phyloP scores from a whole-genome alignment of 352 stramenopile genomes.

The Phytophthora pseudosyringae region DNA sequence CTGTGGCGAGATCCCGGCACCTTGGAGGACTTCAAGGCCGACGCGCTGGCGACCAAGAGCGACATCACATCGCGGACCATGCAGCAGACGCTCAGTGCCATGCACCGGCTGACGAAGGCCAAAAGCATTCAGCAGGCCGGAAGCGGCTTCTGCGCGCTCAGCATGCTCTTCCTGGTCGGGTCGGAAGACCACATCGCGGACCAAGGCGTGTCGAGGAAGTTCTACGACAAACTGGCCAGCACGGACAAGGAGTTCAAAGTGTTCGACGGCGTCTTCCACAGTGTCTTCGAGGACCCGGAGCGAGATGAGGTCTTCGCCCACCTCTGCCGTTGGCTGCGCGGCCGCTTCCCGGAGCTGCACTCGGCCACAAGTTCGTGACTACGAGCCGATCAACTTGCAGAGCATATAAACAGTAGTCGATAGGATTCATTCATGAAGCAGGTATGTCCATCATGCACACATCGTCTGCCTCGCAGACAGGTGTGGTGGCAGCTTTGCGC shows the following conservation, averaged over 20 bases:
- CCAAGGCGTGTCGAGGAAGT: conserved; percentile 28
- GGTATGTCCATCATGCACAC: neutral
- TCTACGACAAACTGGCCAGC: conserved; percentile 45
- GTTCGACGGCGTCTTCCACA: conserved; percentile 57
- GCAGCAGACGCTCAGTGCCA: conserved; percentile 38
- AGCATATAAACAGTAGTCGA: conserved; percentile 21
- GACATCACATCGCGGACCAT: conserved; percentile 48
- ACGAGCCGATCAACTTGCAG: neutral
- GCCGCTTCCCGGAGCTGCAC: conserved; percentile 20
- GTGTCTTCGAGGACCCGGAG: conserved; percentile 59
- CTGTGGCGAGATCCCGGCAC: conserved; percentile 45
- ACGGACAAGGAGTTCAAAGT: conserved; percentile 59
- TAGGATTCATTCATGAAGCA: conserved; percentile 17
- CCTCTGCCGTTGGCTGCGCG: conserved; percentile 23
- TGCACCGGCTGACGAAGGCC: conserved; percentile 31
- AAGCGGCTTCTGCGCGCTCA: conserved; percentile 24
- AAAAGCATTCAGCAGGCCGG: conserved; percentile 18
- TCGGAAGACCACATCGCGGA: conserved; percentile 52
- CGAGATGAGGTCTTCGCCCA: conserved; percentile 31
- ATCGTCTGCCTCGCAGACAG: conserved; percentile 5
- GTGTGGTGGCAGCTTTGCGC: neutral
- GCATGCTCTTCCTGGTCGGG: conserved; percentile 44
- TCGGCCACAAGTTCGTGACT: neutral
- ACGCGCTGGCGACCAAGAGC: conserved; percentile 52
- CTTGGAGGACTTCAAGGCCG: conserved; percentile 55